These are phyloP conservation scores for Apostasia ramifera DNA, from an alignment of 106 monocot species.

Conservation along the genomic window DNA sequence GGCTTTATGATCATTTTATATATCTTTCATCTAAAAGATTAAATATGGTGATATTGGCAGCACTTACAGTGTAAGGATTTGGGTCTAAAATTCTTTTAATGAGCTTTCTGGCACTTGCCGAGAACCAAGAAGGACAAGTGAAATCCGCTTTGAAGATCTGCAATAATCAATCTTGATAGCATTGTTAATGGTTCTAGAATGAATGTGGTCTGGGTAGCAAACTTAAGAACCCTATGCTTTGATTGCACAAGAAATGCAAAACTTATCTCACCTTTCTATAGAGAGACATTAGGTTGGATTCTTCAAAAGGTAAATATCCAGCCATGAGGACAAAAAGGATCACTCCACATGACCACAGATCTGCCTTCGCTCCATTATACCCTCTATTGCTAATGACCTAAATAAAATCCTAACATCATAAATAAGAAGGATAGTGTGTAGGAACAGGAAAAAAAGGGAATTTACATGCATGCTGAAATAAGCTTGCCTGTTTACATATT, in stretches of 20 bases:
- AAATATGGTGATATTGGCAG: too few species aligned
- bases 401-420: not conserved
- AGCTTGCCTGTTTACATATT: not conserved
- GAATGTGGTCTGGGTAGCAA: not conserved
- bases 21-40: too few species aligned
- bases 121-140: slow-evolving; percentile 89
- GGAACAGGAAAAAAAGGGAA: too few species aligned
- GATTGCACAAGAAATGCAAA: too few species aligned
- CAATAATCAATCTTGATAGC: not conserved
- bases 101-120: slow-evolving; percentile 86
- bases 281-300: slow-evolving; percentile 53
- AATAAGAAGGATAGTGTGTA: not conserved
- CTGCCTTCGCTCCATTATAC: slow-evolving; percentile 92
- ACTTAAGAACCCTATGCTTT: too few species aligned
- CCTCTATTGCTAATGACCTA: slow-evolving; percentile 88
- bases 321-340: slow-evolving; percentile 92
- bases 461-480: not conserved
- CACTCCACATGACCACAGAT: slow-evolving; percentile 97
- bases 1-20: too few species aligned
- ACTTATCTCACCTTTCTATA: slow-evolving; percentile 63
- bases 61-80: slow-evolving; percentile 25
- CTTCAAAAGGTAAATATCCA: slow-evolving; percentile 90
- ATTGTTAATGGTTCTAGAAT: not conserved
- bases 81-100: slow-evolving; percentile 91
- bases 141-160: slow-evolving; percentile 95